Conservation (phyloP, 257 asterid genomes). For the Solanum verrucosum region DNA sequence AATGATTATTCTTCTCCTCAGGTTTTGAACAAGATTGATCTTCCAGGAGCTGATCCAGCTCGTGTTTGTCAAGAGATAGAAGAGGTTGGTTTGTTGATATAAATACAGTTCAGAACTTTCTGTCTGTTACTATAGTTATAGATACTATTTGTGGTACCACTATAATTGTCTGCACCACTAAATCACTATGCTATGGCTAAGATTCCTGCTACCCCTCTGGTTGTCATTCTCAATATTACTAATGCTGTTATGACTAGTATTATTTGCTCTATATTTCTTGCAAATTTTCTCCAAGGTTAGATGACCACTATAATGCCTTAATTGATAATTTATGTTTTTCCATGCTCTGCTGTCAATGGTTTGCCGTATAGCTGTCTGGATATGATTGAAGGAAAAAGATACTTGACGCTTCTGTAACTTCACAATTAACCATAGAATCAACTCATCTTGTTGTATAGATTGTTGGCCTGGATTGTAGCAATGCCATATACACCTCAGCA, state of each 20-base stretch:
- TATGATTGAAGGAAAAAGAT: neutral
- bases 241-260: neutral
- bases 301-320: neutral
- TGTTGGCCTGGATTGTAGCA: conserved; percentile 87
- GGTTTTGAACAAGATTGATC: conserved; percentile 99
- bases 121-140: neutral
- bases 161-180: neutral
- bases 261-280: neutral
- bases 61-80: conserved; percentile 86
- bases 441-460: conserved; percentile 43
- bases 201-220: neutral
- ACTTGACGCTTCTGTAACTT: conserved; percentile 3
- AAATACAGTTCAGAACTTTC: neutral
- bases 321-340: neutral
- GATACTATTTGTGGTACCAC: neutral
- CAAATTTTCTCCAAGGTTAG: neutral
- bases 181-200: neutral
- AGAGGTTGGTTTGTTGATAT: conserved; percentile 64
- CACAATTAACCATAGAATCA: conserved; percentile 2
- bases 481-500: conserved; percentile 90
- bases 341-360: conserved; percentile 4
- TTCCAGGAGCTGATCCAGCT: conserved; percentile 97
- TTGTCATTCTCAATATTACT: neutral
- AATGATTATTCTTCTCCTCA: conserved; percentile 20
- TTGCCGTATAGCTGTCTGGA: conserved; percentile 6